Conservation (phyloP, 306 rosid species). For the Quercus gilva region DNA sequence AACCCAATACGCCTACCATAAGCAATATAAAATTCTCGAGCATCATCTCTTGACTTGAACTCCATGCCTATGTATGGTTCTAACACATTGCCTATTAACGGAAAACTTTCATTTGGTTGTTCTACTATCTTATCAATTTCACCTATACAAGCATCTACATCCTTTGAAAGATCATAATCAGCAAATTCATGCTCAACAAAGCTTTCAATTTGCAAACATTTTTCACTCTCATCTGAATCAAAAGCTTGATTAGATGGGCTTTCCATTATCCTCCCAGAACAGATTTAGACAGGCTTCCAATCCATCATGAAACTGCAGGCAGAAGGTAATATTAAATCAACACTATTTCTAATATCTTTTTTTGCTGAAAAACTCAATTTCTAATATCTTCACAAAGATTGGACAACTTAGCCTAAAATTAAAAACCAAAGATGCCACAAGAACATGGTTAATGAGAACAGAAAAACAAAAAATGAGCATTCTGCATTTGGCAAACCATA, state of each 20-base stretch:
- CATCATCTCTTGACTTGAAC: conserved; percentile 72
- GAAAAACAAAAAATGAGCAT: not conserved
- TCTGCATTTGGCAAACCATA: not conserved
- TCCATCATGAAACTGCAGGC: conserved; percentile 19
- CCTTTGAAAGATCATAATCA: conserved; percentile 32
- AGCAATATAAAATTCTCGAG: conserved; percentile 60
- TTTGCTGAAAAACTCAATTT: too few species aligned
- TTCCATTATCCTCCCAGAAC: conserved; percentile 41
- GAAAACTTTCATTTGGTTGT: conserved; percentile 31
- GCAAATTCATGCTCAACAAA: conserved; percentile 27
- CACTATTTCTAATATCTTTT: too few species aligned
- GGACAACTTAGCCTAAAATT: not conserved
- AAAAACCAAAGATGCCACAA: not conserved
- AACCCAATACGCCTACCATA: conserved; percentile 62
- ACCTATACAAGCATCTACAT: conserved; percentile 34
- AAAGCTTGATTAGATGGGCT: conserved; percentile 38
- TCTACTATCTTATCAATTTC: conserved; percentile 44
- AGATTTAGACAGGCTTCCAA: conserved; percentile 14
- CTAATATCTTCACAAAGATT: not conserved
- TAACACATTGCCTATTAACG: conserved; percentile 32
- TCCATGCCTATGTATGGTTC: conserved; percentile 59
- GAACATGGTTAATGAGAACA: not conserved
- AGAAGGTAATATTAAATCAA: not conserved
- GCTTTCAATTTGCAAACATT: conserved; percentile 44
- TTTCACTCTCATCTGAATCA: conserved; percentile 58